phyloP scores from a whole-genome alignment of 73 alveolate genomes.

The Symbiodinium pilosum region DNA sequence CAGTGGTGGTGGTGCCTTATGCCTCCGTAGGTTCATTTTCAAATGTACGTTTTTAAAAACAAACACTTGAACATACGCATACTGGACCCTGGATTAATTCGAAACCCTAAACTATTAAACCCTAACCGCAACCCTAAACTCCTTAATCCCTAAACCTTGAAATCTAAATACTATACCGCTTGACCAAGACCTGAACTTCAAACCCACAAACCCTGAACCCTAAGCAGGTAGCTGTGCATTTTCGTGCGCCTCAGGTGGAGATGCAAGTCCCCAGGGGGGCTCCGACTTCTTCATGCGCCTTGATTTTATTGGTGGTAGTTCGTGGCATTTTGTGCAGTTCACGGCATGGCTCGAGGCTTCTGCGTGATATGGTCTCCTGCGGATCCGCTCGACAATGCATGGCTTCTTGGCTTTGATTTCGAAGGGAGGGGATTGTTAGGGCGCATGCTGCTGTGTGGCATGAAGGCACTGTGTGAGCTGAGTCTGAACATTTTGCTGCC shows the following conservation, averaged over 20 bases:
- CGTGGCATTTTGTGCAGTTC: background rate
- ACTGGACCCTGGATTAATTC: too few species aligned
- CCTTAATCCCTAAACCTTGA: too few species aligned
- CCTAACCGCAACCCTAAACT: too few species aligned
- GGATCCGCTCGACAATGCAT: background rate
- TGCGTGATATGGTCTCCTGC: background rate
- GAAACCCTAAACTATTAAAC: too few species aligned
- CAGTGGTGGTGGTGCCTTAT: too few species aligned
- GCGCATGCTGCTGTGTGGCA: too few species aligned
- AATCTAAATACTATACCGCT: too few species aligned
- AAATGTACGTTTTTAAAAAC: too few species aligned
- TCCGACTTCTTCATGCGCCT: conserved; percentile 30
- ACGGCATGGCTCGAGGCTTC: background rate
- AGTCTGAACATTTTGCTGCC: background rate
- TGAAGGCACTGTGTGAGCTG: too few species aligned
- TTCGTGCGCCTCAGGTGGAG: background rate
- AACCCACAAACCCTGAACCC: background rate
- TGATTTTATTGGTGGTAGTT: background rate
- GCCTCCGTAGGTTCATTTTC: too few species aligned
- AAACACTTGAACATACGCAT: too few species aligned
- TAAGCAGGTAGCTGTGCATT: background rate
- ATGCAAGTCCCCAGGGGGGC: conserved; percentile 16
- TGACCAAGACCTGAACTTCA: background rate
- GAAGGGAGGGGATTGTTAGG: background rate
- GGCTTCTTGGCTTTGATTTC: background rate